Evolutionary conservation across 306 rosid genomes (phyloP), one percentile per base, ranked within the genome.

Genomic region (Carpinus viminea): DNA sequence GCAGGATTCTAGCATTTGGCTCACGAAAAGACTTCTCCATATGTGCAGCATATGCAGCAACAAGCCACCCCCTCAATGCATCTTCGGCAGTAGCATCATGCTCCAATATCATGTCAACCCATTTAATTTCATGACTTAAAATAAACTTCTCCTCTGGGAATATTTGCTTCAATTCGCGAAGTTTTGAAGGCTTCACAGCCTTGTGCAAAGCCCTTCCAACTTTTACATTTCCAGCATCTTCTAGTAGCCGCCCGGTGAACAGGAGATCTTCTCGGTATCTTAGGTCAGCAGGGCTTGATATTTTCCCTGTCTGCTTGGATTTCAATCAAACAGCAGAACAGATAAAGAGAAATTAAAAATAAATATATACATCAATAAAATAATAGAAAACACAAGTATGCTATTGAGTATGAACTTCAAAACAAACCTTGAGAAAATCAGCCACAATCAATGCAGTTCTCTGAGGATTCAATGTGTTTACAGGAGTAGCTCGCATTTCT

Each of bases 41-140:
- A 50, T 83, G 81, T 55, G 85, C 80, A 45, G 97, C 87, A 79
- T 88, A 92, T 59, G 95, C 92, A 77, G 98, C 97, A 66, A 94
- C 97, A 64, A 94, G 89, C 97, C 97, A 94, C 68, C 98, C 98
- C 80, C 97, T 88, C 80, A 94, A 74, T 70, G 97, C 98, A 78
- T 94, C 97, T 85, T 94, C 97, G 15, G 95, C 98, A 5, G 81
- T 87, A 38, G 98, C 97, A 80, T 83, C 86, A 68, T 89, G 87
- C 83, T 89, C 90, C 88, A 94, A 76, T 54, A 92, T 84, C 97
- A 92, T 91, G 92, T 94, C 93, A 47, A 86, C 85, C 82, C 90
- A 85, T 64, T 85, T 86, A 54, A 55, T 74, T 34, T 88, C 86
- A 0, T n/a, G 83, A 41, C 80, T 87, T 79, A 94, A 74, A 31